Evolutionary conservation across 2,329 filamentous ascomycete genomes (phyloP), one percentile per base, ranked within the genome.

Genomic region (Aspergillus arachidicola): DNA sequence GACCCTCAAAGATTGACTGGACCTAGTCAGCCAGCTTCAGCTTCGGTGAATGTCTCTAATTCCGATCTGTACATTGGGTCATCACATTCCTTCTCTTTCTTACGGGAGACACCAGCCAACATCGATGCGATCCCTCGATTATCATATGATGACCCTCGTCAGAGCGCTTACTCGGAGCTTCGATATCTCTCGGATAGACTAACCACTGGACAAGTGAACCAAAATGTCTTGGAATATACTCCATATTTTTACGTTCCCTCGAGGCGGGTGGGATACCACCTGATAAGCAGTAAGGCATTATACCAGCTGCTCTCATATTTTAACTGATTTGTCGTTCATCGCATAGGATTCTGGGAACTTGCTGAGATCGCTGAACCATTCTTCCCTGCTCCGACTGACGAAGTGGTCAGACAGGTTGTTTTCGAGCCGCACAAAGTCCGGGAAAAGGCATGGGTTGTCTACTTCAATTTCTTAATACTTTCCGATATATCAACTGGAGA

Each of bases 401-500:
- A 64, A 6, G 10, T 60, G 1, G 26, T 62, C 9, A n/a, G 48
- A 19, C 53, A 66, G 10, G 32, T 67, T 6, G 48, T 67, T 6
- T 67, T 66, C n/a, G 61, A 67, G 11, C 66, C 66, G 28, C 36
- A 62, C 11, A 66, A 59, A 2, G 59, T 67, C 5, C 45, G 30
- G 1, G 59, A 63, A 16, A 67, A 61, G 32, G 66, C 59, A n/a
- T 67, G 64, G 66, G 21, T 67, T 16, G 60, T 67, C 11, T 66
- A 38, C n/a, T 63, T 67, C 43, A 67, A 66, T 48, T 66, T 64
- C 41, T 28, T 64, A 21, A 26, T 66, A 32, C 61, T 67, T n/a
- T 36, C 57, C n/a, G 53, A 34, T 16, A 50, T 56, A 30, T 21
- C 60, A 38, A 19, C 34, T 55, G 10, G 41, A 4, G 14, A 38